phyloP scores from a whole-genome alignment of 2,329 filamentous ascomycete species.

The Cladosporium sp. region DNA sequence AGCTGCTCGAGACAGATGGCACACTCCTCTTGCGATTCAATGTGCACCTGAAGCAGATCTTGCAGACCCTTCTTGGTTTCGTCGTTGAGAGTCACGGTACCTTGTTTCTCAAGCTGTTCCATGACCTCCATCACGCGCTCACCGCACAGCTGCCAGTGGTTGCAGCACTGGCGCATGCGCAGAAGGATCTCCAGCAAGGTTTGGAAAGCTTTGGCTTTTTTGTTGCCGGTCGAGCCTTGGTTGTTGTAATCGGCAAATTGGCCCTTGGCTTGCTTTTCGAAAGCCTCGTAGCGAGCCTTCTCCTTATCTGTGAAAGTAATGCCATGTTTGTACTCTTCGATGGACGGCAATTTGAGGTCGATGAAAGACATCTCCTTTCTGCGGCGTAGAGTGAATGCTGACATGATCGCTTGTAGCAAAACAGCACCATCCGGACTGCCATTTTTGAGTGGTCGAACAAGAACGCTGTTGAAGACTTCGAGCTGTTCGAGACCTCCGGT shows the following conservation, averaged over 20 bases:
- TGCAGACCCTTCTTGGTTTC: slow-evolving; percentile 70
- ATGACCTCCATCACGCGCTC: slow-evolving; percentile 70
- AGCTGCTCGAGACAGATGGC: slow-evolving; percentile 73
- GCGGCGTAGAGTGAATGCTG: slow-evolving; percentile 72
- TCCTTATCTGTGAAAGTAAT: slow-evolving; percentile 71
- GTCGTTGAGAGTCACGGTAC: slow-evolving; percentile 63
- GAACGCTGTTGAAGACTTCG: slow-evolving; percentile 66
- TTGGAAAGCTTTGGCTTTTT: slow-evolving; percentile 55
- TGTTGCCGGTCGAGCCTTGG: slow-evolving; percentile 24
- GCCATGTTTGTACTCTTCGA: slow-evolving; percentile 72
- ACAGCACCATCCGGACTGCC: slow-evolving; percentile 51
- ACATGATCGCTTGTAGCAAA: slow-evolving; percentile 71
- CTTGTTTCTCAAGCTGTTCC: slow-evolving; percentile 61
- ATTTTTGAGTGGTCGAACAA: slow-evolving; percentile 62
- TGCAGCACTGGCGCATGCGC: slow-evolving; percentile 78
- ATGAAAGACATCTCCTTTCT: slow-evolving; percentile 87
- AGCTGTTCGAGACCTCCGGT: slow-evolving; percentile 69
- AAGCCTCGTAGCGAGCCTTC: slow-evolving; percentile 68
- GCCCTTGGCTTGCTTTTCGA: slow-evolving; percentile 71
- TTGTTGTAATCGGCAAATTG: slow-evolving; percentile 58
- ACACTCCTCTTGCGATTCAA: slow-evolving; percentile 79
- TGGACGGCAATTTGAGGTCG: slow-evolving; percentile 69
- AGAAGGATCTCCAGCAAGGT: slow-evolving; percentile 76
- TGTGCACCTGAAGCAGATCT: slow-evolving; percentile 67
- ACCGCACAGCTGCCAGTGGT: slow-evolving; percentile 80